Evolutionary conservation across 148 eudicot genomes (phyloP), one percentile per base, ranked within the genome.

Genomic region (Heliamphora exappendiculata): DNA sequence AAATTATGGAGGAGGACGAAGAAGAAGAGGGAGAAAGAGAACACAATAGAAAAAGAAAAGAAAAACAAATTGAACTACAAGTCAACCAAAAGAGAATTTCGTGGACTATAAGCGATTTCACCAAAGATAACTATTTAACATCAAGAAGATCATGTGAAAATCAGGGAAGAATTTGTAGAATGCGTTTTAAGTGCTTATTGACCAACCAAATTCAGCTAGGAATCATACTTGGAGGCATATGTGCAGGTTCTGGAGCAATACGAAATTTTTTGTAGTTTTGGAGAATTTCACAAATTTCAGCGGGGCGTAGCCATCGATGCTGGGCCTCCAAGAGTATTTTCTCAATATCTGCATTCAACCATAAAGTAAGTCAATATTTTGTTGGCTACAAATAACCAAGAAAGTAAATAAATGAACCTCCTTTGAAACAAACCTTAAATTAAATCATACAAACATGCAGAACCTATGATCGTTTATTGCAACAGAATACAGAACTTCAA

Each of bases 271-370:
- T 59, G 79, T 86, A 85, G 75, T 92, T 92, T 67, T 74, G 85
- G 72, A 92, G 90, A 66, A 92, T 92, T 81, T 90, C 91, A 85
- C 92, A 90, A 75, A 92, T 88, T 78, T 92, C 97, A 59, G 89
- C 88, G 44, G 97, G 93, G 0, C 91, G 92, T 75, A 92, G 77
- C 97, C 97, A 92, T 71, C 97, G 90, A 79, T 85, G 88, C 73
- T 87, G 92, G 60, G 94, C 94, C 81, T 90, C 94, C 76, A 49
- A 62, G 70, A 88, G 89, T 78, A 90, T 80, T 79, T 88, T 91
- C 72, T 83, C 85, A 75, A 92, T 86, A 81, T 88, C 97, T 92
- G 88, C 88, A 82, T 33, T 65, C 28, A 33, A 74, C 31, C 62
- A 75, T 20, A 39, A 34, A 77, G n/a, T 72, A 20, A 65, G 62